Conservation (phyloP, 257 asterid genomes). For the Knoxia roxburghii region DNA sequence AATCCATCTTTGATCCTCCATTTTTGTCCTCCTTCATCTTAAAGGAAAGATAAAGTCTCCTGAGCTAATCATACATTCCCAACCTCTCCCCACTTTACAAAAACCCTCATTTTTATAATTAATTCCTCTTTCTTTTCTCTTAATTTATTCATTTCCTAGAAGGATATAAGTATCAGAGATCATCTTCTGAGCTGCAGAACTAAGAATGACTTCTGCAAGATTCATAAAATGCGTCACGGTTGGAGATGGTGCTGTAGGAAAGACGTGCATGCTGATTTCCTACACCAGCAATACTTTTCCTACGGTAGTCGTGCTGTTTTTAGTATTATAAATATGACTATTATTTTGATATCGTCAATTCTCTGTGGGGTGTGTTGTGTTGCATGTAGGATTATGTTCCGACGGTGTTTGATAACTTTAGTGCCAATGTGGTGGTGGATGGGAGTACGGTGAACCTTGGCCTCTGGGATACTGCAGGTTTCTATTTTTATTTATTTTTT, state of each 20-base stretch:
- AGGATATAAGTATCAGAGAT: not conserved
- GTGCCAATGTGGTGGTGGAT: slow-evolving; percentile 86
- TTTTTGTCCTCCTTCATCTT: slow-evolving; percentile 39
- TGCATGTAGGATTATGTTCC: slow-evolving; percentile 68
- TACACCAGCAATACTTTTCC: slow-evolving; percentile 82
- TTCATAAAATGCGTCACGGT: slow-evolving; percentile 81
- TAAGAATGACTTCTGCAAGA: slow-evolving; percentile 56
- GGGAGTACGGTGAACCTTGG: slow-evolving; percentile 83
- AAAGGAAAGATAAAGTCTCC: slow-evolving; percentile 37
- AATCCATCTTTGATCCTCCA: not conserved
- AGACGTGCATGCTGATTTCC: slow-evolving; percentile 85
- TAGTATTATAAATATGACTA: too few species aligned
- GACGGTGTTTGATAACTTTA: slow-evolving; percentile 80
- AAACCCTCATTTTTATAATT: not conserved
- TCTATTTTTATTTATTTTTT: not conserved
- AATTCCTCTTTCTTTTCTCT: not conserved
- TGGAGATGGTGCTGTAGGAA: slow-evolving; percentile 88
- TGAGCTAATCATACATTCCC: slow-evolving; percentile 37
- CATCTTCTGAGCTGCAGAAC: not conserved
- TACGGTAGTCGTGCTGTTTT: too few species aligned
- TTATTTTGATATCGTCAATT: too few species aligned
- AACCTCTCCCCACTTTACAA: slow-evolving; percentile 18
- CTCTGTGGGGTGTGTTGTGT: too few species aligned
- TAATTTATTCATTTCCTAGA: not conserved
- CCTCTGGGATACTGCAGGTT: slow-evolving; percentile 95